phyloP scores from a whole-genome alignment of 495 filamentous ascomycete species.

The Xanthoparmelia taractica region DNA sequence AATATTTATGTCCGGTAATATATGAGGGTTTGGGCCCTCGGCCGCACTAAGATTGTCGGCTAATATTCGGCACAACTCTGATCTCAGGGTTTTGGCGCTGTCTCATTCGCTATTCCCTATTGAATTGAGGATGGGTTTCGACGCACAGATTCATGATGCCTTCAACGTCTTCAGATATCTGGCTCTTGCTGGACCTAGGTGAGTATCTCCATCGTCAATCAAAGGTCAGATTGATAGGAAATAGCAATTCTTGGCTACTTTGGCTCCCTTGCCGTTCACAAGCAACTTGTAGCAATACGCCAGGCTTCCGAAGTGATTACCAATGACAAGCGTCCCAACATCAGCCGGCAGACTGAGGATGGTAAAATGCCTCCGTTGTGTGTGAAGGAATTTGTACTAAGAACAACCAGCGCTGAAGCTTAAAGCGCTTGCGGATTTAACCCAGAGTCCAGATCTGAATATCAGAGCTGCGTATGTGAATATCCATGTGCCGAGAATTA shows the following conservation, averaged over 20 bases:
- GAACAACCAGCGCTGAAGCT: conserved; percentile 39
- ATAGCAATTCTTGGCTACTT: conserved; percentile 42
- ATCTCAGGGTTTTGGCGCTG: too few relatives aligned
- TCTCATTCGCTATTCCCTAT: too few relatives aligned
- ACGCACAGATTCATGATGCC: neutral
- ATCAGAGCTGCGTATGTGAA: conserved; percentile 45
- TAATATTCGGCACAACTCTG: too few relatives aligned
- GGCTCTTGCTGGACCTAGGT: conserved; percentile 23
- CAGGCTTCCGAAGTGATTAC: conserved; percentile 44
- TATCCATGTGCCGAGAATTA: neutral
- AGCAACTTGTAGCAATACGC: conserved; percentile 40
- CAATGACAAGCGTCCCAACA: conserved; percentile 39
- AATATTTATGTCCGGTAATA: too few relatives aligned
- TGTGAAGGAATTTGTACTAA: conserved; percentile 5
- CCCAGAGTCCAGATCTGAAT: conserved; percentile 43
- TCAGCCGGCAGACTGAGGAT: conserved; percentile 43
- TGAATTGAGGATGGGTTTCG: neutral
- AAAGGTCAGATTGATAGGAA: neutral
- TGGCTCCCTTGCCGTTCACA: conserved; percentile 39
- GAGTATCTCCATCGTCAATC: neutral
- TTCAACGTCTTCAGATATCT: conserved; percentile 12
- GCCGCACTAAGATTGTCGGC: too few relatives aligned
- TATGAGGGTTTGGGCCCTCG: neutral
- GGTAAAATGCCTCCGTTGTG: conserved; percentile 26
- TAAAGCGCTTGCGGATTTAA: conserved; percentile 43